Evolutionary conservation across 192 early-diverging fungal genomes (phyloP), one percentile per base, ranked within the genome.

Genomic region (Coemansia sp.): DNA sequence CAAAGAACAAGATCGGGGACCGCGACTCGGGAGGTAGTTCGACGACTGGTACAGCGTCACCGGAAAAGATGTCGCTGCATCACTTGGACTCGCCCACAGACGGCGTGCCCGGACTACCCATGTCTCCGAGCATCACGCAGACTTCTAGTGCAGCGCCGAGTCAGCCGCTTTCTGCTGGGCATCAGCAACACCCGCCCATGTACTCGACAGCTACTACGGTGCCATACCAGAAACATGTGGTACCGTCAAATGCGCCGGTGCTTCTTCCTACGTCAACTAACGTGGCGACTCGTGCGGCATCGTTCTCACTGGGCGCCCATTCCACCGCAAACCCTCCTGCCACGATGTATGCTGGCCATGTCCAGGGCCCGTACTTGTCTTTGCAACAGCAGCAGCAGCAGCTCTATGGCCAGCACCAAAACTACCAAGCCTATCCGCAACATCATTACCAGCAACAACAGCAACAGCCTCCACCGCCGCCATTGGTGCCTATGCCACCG

Each of bases 1-100:
- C 85, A 60, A 85, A 85, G 75, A 69, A 70, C 67, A 85, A 80
- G 67, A 85, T 85, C 70, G 63, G 75, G 38, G 78, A 80, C 24
- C 69, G 78, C 3, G 78, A 80, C 63, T 55, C 71, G 27, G 34
- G 51, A 40, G 62, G 51, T 20, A 63, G 65, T 41, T 24, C 24
- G 24, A 47, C 43, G 4, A 33, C 51, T 5, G 42, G 61, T 31
- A 59, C 49, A 6, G 24, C 66, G 66, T 20, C 59, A 33, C 9
- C 63, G 4, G 73, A 79, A 36, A 80, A 74, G 42, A 55, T 36
- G 33, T 47, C 54, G 22, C 8, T 70, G 46, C 65, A 63, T 16
- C 65, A 63, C 34, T 36, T 81, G 55, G 79, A 81, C 68, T 81
- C 76, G 52, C 75, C 73, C 64, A 75, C 76, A 12, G 73, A 78